Conservation (phyloP, 2,329 filamentous ascomycete species). For the Calonectria leucothoes region DNA sequence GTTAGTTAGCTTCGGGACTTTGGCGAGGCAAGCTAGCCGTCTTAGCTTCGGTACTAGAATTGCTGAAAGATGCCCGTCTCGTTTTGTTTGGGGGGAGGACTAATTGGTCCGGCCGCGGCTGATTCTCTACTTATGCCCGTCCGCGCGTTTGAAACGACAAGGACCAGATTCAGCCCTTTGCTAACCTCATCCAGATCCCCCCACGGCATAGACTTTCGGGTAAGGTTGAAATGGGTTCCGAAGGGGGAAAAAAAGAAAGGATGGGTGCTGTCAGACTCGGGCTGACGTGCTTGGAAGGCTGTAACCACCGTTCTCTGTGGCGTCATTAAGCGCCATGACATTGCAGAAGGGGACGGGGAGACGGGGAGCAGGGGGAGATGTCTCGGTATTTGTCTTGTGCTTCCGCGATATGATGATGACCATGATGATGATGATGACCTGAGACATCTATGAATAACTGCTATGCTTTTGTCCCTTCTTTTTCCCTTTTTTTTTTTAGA, state of each 20-base stretch:
- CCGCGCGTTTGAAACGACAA: neutral
- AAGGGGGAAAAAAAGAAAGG: neutral
- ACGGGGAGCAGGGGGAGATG: neutral
- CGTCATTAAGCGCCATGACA: neutral
- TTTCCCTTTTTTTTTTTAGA: neutral
- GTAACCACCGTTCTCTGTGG: neutral
- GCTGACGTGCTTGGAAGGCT: neutral
- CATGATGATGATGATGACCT: neutral
- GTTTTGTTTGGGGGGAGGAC: neutral
- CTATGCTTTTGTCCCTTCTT: no score
- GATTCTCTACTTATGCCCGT: neutral
- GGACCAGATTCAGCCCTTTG: neutral
- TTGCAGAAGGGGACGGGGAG: neutral
- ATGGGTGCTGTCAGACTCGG: neutral
- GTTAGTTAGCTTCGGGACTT: neutral
- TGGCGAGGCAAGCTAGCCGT: neutral
- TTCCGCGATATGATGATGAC: neutral
- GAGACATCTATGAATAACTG: neutral
- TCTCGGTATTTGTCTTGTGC: neutral
- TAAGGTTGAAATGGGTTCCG: neutral
- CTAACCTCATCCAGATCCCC: neutral
- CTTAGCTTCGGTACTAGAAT: neutral
- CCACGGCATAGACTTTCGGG: neutral
- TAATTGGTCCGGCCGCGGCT: neutral
- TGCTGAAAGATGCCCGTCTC: neutral